Evolutionary conservation across 768 basidiomycete genomes (phyloP).

Genomic region (Russula olivacea): DNA sequence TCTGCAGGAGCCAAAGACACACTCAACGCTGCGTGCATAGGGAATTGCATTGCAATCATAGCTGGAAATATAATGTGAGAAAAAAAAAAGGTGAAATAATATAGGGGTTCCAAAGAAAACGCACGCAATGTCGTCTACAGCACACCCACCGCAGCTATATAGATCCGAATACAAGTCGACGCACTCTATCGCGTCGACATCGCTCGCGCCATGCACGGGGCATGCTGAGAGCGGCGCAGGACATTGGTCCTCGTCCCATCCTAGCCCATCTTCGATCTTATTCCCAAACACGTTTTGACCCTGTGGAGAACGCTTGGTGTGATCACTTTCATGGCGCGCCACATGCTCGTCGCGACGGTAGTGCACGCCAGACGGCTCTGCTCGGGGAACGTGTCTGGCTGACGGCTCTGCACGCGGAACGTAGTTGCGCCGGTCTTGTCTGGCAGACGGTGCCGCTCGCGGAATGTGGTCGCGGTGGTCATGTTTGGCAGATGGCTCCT

Average conservation of each 20-base stretch:
- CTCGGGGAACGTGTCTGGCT: background rate
- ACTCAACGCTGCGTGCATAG: constrained; percentile 28
- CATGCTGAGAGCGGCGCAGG: constrained; percentile 13
- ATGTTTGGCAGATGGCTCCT: background rate
- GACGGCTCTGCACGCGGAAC: background rate
- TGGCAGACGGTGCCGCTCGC: background rate
- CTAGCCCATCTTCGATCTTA: background rate
- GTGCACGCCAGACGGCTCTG: background rate
- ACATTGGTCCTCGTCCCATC: background rate
- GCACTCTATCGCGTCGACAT: constrained; percentile 30
- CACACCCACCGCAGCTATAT: constrained; percentile 32
- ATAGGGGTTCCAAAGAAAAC: constrained; percentile 10
- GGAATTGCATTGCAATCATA: constrained; percentile 30
- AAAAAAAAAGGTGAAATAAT: background rate
- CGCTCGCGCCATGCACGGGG: constrained; percentile 6
- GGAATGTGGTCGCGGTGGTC: background rate
- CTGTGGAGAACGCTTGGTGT: background rate
- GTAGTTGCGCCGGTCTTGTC: background rate
- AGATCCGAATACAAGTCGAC: constrained; percentile 31
- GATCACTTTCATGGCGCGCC: background rate
- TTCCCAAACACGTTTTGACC: background rate
- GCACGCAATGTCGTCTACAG: constrained; percentile 26
- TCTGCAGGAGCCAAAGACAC: constrained; percentile 28
- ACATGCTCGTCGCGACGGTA: background rate
- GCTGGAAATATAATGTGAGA: constrained; percentile 16